These are phyloP conservation scores for Penicillium sp. DNA, from an alignment of 2,329 filamentous ascomycete species.

Conservation along the genomic window DNA sequence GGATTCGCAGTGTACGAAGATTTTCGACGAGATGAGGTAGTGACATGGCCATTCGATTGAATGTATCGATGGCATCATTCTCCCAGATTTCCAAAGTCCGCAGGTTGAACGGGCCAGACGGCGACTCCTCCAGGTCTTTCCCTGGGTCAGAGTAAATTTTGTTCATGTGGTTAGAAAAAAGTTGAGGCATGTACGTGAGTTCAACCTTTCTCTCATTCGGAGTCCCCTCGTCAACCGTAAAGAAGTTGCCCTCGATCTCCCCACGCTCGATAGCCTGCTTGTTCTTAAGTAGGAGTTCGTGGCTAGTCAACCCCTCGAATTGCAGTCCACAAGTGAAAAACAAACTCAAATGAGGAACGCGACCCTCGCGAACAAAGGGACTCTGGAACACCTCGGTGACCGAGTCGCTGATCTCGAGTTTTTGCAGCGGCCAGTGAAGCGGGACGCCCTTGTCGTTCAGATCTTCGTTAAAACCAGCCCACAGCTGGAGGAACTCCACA, in stretches of 20 bases:
- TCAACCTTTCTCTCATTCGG: conserved; percentile 15
- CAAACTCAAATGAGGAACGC: conserved; percentile 23
- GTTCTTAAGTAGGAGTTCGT: conserved; percentile 12
- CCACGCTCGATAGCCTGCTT: conserved; percentile 20
- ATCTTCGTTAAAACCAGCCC: conserved; percentile 24
- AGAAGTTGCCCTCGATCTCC: conserved; percentile 13
- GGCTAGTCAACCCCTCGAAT: conserved; percentile 26
- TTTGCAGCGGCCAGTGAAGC: conserved; percentile 27
- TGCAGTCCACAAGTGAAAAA: conserved; percentile 21
- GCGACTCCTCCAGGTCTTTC: conserved; percentile 1
- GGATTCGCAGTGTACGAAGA: conserved; percentile 20
- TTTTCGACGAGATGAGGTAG: conserved; percentile 21
- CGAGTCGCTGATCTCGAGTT: conserved; percentile 15
- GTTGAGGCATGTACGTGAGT: conserved; percentile 13
- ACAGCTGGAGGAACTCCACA: conserved; percentile 21
- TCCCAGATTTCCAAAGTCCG: conserved; percentile 28
- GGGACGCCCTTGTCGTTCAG: conserved; percentile 28
- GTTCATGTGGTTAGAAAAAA: conserved; percentile 16
- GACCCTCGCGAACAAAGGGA: conserved; percentile 23
- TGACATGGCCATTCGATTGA: conserved; percentile 22
- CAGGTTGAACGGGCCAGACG: conserved; percentile 10
- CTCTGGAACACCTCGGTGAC: conserved; percentile 18
- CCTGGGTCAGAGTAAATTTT: conserved; percentile 12
- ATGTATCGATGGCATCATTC: conserved; percentile 28
- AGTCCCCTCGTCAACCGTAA: conserved; percentile 9